Evolutionary conservation across 495 filamentous ascomycete species (phyloP), one percentile per base, ranked within the genome.

Genomic region (Trichoderma reesei): DNA sequence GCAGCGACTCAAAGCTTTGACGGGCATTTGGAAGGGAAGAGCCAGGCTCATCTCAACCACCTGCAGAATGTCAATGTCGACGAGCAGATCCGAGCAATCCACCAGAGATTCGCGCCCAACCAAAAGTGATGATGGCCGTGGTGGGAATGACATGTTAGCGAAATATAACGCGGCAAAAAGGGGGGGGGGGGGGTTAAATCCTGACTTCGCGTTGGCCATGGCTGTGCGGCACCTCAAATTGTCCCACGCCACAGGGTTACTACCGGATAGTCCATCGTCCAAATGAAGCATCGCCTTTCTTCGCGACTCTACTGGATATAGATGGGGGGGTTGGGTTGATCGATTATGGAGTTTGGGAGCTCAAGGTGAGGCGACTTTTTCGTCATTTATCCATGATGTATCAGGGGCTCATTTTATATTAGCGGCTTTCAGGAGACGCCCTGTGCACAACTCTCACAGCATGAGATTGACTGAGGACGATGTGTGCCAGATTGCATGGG

Each of bases 71-170:
- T 86, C 65, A 89, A 89, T 70, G 80, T 90, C 16, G 85, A 89
- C 69, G 87, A 90, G 75, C 87, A 90, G 73, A 86, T 90, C 48
- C 75, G 83, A 64, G 80, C 82, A 11, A 86, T 89, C 60, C 85
- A 87, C 64, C 79, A 87, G 67, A 88, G 86, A 72, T 87, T 83
- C 68, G 80, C 74, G 42, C 76, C 79, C 11, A 78, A 75, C 66
- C 75, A 77, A 63, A 74, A 42, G 48, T 18, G 13, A 33, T 41
- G 18, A 71, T 63, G 66, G 5, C 9, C 5, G 20, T 48, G 44
- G 44, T n/a, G n/a, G n/a, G n/a, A n/a, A n/a, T n/a, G n/a, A n/a
- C n/a, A n/a, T n/a, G n/a, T n/a, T n/a, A n/a, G n/a, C n/a, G n/a
- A n/a, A n/a, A n/a, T n/a, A n/a, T n/a, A n/a, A n/a, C n/a, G n/a